Base-by-base conservation (phyloP, 83 land plant species). In the Picea engelmannii region DNA sequence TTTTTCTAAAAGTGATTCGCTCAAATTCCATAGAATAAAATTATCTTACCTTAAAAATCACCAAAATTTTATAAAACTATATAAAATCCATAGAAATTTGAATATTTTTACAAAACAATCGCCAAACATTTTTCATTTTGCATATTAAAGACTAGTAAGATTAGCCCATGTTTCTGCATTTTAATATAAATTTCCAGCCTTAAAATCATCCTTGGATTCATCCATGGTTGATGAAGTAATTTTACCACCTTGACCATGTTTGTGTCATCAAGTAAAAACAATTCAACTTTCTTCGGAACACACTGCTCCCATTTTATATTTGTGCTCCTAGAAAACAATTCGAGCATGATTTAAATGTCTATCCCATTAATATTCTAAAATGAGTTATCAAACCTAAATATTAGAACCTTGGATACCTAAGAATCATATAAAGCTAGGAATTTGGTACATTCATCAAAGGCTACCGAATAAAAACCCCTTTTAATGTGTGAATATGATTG, bases 371-470 rank as follows among this genome's bases (percentile, higher is more conserved):
- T n/a, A 16, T 82, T 44, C 27, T 20, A 65, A 78, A 71, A 85
- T 52, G 66, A 12, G 4, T 85, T 82, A 25, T 79, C 87, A 76
- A 85, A 82, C n/a, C 83, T 42, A 62, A 23, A 82, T 24, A 80
- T 55, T 27, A 79, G 52, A 52, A 88, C 42, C 13, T 76, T 35
- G 35, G 73, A 21, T 21, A 16, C 23, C 4, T 58, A 1, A n/a
- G 58, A 20, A 66, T 70, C 79, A 73, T 79, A 88, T 25, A 88
- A 31, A 73, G 85, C 89, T 2, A 85, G 21, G 16, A 82, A 82
- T 52, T 80, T 85, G 11, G 85, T 85, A 5, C 6, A 13, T 35
- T 88, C 87, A 79, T 88, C 89, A 77, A 88, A 85, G 20, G 89
- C 82, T 24, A 82, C 47, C 9, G 79, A 59, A 81, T 88, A 87